phyloP scores from a whole-genome alignment of 805 yeast genomes.

The Ogataea naganishii region DNA sequence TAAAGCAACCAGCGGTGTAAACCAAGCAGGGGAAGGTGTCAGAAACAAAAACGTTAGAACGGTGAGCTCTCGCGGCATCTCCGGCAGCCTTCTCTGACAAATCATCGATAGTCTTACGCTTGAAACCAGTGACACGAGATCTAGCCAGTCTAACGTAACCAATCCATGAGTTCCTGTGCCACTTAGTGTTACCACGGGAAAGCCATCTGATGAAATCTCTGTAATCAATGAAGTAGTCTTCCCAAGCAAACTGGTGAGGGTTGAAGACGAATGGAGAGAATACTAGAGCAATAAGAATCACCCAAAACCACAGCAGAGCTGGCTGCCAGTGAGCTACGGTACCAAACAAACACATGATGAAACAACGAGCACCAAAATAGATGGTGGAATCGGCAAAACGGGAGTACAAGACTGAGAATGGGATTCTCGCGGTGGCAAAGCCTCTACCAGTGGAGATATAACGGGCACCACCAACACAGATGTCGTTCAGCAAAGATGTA shows the following conservation, averaged over 20 bases:
- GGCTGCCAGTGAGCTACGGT: conserved; percentile 85
- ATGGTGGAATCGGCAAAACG: conserved; percentile 78
- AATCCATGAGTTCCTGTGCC: conserved; percentile 87
- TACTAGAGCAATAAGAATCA: conserved; percentile 77
- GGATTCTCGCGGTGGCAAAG: conserved; percentile 73
- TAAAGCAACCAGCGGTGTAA: conserved; percentile 72
- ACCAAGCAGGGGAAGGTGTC: conserved; percentile 64
- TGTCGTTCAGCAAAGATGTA: conserved; percentile 59
- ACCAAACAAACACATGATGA: conserved; percentile 65
- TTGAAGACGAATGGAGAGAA: conserved; percentile 92
- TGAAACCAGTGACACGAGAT: conserved; percentile 82
- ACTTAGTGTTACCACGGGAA: conserved; percentile 83
- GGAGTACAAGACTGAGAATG: conserved; percentile 65
- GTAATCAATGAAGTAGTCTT: conserved; percentile 93
- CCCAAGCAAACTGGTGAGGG: conserved; percentile 97
- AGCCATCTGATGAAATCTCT: conserved; percentile 88
- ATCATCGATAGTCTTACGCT: conserved; percentile 65
- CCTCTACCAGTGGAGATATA: conserved; percentile 85
- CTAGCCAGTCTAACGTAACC: conserved; percentile 76
- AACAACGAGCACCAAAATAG: conserved; percentile 75
- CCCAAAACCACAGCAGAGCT: conserved; percentile 95
- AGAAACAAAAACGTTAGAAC: conserved; percentile 61
- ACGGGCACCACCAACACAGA: conserved; percentile 80
- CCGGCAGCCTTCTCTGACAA: conserved; percentile 78
- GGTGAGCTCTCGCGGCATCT: conserved; percentile 77